Conservation (phyloP, 768 basidiomycete species). For the Lactarius deliciosus region DNA sequence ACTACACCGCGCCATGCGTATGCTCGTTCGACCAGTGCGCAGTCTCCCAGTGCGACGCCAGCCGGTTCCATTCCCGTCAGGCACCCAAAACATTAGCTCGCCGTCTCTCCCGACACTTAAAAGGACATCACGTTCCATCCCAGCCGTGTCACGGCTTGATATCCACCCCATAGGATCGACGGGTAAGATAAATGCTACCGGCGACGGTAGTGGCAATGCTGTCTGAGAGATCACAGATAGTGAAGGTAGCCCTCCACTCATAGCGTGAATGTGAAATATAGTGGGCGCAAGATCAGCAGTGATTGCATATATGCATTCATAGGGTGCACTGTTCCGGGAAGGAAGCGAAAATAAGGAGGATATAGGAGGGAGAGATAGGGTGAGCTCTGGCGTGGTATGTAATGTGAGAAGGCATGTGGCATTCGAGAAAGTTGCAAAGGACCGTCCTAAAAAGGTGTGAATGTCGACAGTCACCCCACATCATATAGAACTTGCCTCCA, state of each 20-base stretch:
- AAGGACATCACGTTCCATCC: conserved; percentile 63
- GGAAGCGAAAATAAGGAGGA: conserved; percentile 67
- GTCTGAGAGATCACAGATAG: conserved; percentile 50
- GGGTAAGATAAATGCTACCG: conserved; percentile 54
- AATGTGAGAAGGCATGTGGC: conserved; percentile 50
- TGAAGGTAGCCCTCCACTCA: conserved; percentile 37
- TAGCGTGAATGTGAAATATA: conserved; percentile 56
- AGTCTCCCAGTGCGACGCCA: conserved; percentile 78
- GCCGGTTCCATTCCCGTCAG: conserved; percentile 33
- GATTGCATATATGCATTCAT: conserved; percentile 65
- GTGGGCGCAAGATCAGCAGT: conserved; percentile 49
- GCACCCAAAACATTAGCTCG: conserved; percentile 85
- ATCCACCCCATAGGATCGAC: conserved; percentile 92
- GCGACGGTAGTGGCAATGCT: conserved; percentile 50
- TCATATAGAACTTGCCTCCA: conserved; percentile 46
- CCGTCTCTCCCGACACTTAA: conserved; percentile 76
- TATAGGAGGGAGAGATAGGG: conserved; percentile 50
- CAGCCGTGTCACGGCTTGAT: conserved; percentile 22
- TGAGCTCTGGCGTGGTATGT: conserved; percentile 47
- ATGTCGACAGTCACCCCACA: neutral
- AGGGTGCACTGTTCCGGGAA: conserved; percentile 34
- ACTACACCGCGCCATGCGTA: conserved; percentile 79
- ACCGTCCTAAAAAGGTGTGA: conserved; percentile 44
- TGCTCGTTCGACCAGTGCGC: conserved; percentile 61
- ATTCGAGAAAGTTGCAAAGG: conserved; percentile 59